Percentiles rank a stretch among this genome's conserved stretches.
Conservation (phyloP, 176 grass and related monocot genomes). For the Thinopyrum elongatum region DNA sequence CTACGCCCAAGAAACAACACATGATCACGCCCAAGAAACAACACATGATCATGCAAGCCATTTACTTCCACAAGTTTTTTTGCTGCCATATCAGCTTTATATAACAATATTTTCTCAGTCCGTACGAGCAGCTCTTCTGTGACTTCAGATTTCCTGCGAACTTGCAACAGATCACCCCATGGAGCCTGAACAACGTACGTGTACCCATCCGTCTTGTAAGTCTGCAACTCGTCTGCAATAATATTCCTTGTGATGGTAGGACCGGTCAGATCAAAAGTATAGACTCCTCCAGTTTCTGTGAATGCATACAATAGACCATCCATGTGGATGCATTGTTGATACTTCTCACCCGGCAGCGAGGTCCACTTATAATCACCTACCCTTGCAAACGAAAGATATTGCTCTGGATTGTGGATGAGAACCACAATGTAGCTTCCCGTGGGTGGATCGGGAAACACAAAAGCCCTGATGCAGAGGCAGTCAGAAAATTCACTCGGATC, state of each 20-base stretch:
- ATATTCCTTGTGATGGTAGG: neutral
- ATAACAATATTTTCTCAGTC: neutral
- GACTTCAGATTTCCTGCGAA: neutral
- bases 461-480: neutral
- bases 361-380: conserved; percentile 5
- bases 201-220: neutral
- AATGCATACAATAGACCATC: neutral
- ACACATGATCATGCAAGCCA: neutral
- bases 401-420: neutral
- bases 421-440: conserved; percentile 14
- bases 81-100: neutral
- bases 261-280: conserved; percentile 5
- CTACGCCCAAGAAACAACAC: neutral
- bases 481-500: neutral
- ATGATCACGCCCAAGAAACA: neutral
- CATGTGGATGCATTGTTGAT: neutral
- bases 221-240: neutral
- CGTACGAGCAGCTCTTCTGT: neutral
- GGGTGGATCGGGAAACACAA: neutral
- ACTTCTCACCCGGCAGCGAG: neutral
- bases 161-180: neutral
- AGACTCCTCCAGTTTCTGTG: neutral
- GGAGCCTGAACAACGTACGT: neutral
- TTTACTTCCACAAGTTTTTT: neutral
- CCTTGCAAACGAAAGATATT: neutral